phyloP scores from a whole-genome alignment of 2,329 filamentous ascomycete species.

The Colletotrichum paranaense region DNA sequence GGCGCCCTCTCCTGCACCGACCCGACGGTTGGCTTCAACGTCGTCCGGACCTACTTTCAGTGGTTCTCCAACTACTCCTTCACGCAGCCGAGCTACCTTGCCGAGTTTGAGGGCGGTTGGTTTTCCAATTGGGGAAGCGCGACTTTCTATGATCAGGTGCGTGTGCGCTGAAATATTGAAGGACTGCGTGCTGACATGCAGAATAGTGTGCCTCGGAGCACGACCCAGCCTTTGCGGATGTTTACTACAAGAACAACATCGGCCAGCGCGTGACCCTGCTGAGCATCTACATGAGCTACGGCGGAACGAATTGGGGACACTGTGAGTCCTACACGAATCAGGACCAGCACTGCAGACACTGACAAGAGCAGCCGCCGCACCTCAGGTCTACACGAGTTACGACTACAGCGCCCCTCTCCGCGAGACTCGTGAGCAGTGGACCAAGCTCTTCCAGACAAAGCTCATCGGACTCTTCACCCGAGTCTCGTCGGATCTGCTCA shows the following conservation, averaged over 20 bases:
- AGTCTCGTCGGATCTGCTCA: slow-evolving; percentile 60
- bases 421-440: slow-evolving; percentile 63
- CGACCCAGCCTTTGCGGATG: slow-evolving; percentile 78
- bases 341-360: neutral
- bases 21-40: slow-evolving; percentile 50
- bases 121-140: slow-evolving; percentile 64
- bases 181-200: slow-evolving; percentile 64
- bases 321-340: neutral
- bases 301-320: slow-evolving; percentile 88
- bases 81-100: slow-evolving; percentile 63
- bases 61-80: slow-evolving; percentile 67
- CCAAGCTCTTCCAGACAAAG: slow-evolving; percentile 66
- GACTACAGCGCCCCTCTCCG: slow-evolving; percentile 65
- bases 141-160: slow-evolving; percentile 59
- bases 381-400: slow-evolving; percentile 69
- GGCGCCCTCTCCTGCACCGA: slow-evolving; percentile 70
- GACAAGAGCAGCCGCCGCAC: slow-evolving; percentile 18
- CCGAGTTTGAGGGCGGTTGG: slow-evolving; percentile 65
- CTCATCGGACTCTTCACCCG: slow-evolving; percentile 65
- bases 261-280: slow-evolving; percentile 75
- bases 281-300: slow-evolving; percentile 82
- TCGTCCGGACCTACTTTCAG: slow-evolving; percentile 63
- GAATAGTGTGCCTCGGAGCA: slow-evolving; percentile 71
- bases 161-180: neutral
- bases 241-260: slow-evolving; percentile 83